Evolutionary conservation across 768 basidiomycete genomes (phyloP).

Genomic region (Kwoniella sp.): DNA sequence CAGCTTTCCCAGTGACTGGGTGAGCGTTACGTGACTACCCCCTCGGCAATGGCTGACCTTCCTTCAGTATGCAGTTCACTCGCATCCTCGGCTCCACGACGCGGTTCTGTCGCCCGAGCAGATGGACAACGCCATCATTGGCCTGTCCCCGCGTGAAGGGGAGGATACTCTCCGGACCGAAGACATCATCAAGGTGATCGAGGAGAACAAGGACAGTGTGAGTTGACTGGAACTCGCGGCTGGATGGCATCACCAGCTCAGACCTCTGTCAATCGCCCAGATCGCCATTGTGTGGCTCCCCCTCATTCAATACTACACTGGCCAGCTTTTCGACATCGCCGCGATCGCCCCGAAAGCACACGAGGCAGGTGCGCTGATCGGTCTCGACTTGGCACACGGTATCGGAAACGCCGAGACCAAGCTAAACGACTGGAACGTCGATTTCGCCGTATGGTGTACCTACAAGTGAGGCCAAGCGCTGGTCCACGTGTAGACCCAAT

Average conservation of each 20-base stretch:
- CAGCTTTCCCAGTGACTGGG: constrained; percentile 96
- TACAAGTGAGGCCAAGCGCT: constrained; percentile 58
- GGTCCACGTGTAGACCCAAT: neutral
- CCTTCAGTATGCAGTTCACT: constrained; percentile 84
- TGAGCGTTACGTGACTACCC: constrained; percentile 40
- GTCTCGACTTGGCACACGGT: constrained; percentile 95
- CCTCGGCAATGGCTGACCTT: neutral
- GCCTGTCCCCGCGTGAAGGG: constrained; percentile 71
- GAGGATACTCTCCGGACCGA: constrained; percentile 81
- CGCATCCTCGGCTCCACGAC: constrained; percentile 79
- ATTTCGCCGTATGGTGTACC: constrained; percentile 98
- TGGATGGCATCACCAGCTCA: neutral
- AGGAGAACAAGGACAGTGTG: constrained; percentile 53
- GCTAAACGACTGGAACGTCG: constrained; percentile 88
- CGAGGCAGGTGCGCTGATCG: constrained; percentile 83
- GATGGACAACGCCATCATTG: constrained; percentile 63
- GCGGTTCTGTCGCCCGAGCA: constrained; percentile 55
- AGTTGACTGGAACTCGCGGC: too few species aligned
- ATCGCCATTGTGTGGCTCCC: constrained; percentile 90
- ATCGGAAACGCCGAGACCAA: constrained; percentile 85
- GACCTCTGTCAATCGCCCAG: constrained; percentile 30
- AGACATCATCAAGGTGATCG: constrained; percentile 76
- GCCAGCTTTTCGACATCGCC: constrained; percentile 86
- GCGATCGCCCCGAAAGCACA: constrained; percentile 77
- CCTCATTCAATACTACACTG: constrained; percentile 96